Conservation (phyloP, 331 rosid genomes). For the Quercus tomentella region DNA sequence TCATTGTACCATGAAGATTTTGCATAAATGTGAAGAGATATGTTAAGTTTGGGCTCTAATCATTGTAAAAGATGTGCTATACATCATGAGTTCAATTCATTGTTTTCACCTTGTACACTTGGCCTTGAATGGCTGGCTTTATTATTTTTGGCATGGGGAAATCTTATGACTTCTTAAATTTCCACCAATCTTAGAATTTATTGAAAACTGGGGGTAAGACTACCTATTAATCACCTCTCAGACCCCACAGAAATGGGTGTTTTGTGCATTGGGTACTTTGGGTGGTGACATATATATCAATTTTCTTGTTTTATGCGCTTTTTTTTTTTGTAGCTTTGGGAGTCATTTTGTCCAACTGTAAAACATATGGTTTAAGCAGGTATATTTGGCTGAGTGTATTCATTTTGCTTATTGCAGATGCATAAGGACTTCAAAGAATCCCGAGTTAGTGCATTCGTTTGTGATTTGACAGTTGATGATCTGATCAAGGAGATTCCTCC, state of each 20-base stretch:
- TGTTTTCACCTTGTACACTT: no score
- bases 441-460: conserved; percentile 67
- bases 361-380: background rate
- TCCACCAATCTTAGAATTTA: background rate
- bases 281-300: background rate
- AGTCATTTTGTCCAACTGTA: background rate
- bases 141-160: no score
- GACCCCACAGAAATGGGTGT: no score
- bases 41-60: background rate
- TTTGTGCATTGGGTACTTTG: background rate
- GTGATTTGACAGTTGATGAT: conserved; percentile 85
- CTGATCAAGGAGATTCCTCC: conserved; percentile 62
- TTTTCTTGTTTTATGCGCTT: background rate
- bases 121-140: no score
- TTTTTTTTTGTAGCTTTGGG: background rate
- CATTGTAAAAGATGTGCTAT: no score
- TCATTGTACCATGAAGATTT: background rate
- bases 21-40: background rate
- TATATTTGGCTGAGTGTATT: conserved; percentile 3
- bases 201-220: background rate
- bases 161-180: no score
- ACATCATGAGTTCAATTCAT: background rate
- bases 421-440: conserved; percentile 75
- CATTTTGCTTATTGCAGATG: conserved; percentile 40
- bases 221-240: no score